These are phyloP conservation scores for Colletotrichum kahawae DNA, from an alignment of 2,329 filamentous ascomycete species.

Conservation along the genomic window DNA sequence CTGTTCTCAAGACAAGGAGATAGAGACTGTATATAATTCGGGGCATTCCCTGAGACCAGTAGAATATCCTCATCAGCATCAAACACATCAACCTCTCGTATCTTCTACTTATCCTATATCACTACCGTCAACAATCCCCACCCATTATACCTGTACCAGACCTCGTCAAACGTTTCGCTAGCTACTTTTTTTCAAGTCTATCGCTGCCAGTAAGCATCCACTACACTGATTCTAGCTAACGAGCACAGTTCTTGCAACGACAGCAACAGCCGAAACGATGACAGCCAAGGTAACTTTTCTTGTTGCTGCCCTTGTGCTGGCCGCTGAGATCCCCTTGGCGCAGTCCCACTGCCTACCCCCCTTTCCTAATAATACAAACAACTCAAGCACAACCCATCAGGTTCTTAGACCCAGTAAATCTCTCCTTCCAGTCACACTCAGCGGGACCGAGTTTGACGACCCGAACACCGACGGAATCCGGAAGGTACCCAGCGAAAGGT, in stretches of 20 bases:
- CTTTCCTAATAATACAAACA: neutral
- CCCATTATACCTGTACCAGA: too few relatives aligned
- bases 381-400: neutral
- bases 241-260: neutral
- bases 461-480: neutral
- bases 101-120: neutral
- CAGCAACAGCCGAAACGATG: neutral
- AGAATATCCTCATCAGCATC: neutral
- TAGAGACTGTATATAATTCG: neutral
- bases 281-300: neutral
- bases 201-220: neutral
- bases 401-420: neutral
- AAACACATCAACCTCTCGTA: neutral
- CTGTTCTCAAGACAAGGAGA: neutral
- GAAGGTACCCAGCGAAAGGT: neutral
- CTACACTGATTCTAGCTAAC: neutral
- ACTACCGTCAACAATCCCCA: neutral
- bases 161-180: neutral
- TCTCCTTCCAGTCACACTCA: neutral
- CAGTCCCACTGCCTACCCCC: neutral
- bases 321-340: neutral
- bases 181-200: neutral
- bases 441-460: neutral
- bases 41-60: neutral
- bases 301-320: neutral